phyloP scores from a whole-genome alignment of 2,329 filamentous ascomycete genomes.

The Truncatella angustata region DNA sequence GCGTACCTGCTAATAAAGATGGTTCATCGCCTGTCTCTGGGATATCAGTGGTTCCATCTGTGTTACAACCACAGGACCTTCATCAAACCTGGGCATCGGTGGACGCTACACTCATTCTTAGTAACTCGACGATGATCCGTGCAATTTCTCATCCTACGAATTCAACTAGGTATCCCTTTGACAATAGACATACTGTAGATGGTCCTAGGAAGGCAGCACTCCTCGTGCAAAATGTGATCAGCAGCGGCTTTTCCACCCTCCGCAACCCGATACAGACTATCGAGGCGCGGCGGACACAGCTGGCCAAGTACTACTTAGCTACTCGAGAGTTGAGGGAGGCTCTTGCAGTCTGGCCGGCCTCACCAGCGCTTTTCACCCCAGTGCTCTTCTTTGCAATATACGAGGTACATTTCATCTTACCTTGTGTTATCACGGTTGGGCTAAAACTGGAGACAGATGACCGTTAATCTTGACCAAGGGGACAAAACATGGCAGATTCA shows the following conservation, averaged over 20 bases:
- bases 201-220: too few species aligned
- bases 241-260: background rate
- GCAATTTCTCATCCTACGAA: background rate
- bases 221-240: background rate
- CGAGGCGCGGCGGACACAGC: background rate
- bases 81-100: too few species aligned
- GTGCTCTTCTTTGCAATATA: background rate
- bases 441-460: background rate
- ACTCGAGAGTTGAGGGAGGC: background rate
- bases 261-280: background rate
- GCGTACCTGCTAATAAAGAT: too few species aligned
- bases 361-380: background rate
- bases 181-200: background rate
- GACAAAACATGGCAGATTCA: background rate
- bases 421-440: background rate
- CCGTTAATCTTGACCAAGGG: background rate
- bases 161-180: background rate
- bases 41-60: background rate
- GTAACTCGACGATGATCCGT: too few species aligned
- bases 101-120: too few species aligned
- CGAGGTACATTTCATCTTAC: background rate
- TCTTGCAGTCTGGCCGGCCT: rapidly evolving
- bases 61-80: background rate
- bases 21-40: too few species aligned
- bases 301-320: background rate